phyloP scores from a whole-genome alignment of 176 grass and related monocot genomes.

The Eremochloa ophiuroides region DNA sequence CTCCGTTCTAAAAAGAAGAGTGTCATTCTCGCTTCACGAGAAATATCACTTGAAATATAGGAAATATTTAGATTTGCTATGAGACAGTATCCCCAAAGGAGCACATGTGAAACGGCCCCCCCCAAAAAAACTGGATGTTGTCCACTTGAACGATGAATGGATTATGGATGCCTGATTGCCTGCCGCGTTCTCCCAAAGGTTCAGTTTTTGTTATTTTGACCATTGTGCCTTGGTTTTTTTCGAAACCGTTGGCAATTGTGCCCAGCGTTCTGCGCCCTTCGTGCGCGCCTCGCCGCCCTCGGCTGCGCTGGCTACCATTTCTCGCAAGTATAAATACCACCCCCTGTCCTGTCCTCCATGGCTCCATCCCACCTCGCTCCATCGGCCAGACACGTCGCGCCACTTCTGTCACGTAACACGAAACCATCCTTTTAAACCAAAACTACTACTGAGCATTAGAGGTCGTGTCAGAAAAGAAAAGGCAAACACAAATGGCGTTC shows the following conservation, averaged over 20 bases:
- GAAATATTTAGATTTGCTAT: background rate
- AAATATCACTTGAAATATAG: too few species aligned
- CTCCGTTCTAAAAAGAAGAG: too few species aligned
- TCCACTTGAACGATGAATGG: background rate
- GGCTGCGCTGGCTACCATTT: too few species aligned
- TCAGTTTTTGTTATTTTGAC: background rate
- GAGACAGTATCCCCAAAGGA: background rate
- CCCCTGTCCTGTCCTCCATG: too few species aligned
- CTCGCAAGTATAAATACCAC: too few species aligned
- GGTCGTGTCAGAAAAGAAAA: background rate
- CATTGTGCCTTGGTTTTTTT: background rate
- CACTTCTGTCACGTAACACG: slow-evolving; percentile 19
- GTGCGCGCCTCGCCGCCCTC: background rate
- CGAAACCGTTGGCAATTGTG: background rate
- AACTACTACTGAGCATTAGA: background rate
- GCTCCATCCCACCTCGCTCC: background rate
- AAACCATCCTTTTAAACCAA: background rate
- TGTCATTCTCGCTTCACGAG: too few species aligned
- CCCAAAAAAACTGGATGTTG: background rate
- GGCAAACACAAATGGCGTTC: slow-evolving; percentile 46
- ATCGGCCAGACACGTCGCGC: background rate
- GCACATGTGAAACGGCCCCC: too few species aligned
- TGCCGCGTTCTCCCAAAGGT: background rate
- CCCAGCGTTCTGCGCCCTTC: background rate
- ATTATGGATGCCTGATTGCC: background rate